These are phyloP conservation scores for Colletotrichum spinosum DNA, from an alignment of 2,329 filamentous ascomycete species.

Conservation along the genomic window DNA sequence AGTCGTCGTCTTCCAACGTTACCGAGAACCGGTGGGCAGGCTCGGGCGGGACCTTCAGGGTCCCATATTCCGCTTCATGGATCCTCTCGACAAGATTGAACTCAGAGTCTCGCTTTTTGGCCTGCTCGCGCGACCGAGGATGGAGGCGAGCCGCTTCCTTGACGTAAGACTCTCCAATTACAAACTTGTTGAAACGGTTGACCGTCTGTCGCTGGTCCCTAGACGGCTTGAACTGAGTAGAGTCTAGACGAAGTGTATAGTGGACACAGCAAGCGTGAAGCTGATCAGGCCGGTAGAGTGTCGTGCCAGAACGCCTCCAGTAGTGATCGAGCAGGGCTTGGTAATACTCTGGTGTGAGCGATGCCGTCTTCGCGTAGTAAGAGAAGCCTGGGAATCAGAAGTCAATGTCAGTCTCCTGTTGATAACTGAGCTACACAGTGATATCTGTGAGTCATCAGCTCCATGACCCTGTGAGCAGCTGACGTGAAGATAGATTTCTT, in stretches of 20 bases:
- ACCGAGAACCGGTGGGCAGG: slow-evolving; percentile 77
- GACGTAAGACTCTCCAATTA: slow-evolving; percentile 76
- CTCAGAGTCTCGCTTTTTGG: slow-evolving; percentile 71
- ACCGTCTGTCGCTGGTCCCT: slow-evolving; percentile 80
- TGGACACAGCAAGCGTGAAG: slow-evolving; percentile 89
- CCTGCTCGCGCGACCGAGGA: slow-evolving; percentile 75
- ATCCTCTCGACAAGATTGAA: slow-evolving; percentile 76
- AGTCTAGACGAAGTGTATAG: slow-evolving; percentile 83
- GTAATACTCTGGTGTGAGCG: slow-evolving; percentile 74
- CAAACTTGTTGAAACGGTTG: slow-evolving; percentile 80
- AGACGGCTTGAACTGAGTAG: slow-evolving; percentile 71
- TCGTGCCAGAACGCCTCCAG: slow-evolving; percentile 79
- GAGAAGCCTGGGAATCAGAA: slow-evolving; percentile 68
- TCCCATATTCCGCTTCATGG: slow-evolving; percentile 73
- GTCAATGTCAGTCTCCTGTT: slow-evolving; percentile 41
- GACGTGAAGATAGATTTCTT: slow-evolving; percentile 8
- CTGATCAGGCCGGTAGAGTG: slow-evolving; percentile 84
- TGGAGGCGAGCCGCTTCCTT: slow-evolving; percentile 72
- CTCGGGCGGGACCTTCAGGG: slow-evolving; percentile 67
- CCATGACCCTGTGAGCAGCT: slow-evolving; percentile 4
- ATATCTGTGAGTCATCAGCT: slow-evolving; percentile 7
- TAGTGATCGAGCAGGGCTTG: slow-evolving; percentile 78
- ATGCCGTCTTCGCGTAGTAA: slow-evolving; percentile 75
- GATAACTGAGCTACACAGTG: slow-evolving; percentile 7
- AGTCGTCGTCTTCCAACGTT: slow-evolving; percentile 76